Percentiles rank a stretch among this genome's conserved stretches.
phyloP scores from a whole-genome alignment of 345 rosid species.

The Sisymbrium altissimum region DNA sequence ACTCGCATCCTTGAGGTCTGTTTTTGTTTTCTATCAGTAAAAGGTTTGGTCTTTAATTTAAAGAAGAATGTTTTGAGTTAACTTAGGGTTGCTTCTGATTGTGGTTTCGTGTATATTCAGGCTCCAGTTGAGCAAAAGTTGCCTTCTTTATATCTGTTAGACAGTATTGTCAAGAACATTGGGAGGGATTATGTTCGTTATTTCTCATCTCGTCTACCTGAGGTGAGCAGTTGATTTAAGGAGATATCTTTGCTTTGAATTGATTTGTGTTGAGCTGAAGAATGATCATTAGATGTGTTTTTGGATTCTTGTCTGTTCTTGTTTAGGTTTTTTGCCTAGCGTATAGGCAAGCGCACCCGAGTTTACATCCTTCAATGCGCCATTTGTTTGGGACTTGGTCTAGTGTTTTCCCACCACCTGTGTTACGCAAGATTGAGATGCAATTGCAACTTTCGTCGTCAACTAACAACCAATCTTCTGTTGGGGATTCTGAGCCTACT shows the following conservation, averaged over 20 bases:
- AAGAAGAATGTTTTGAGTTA: not conserved
- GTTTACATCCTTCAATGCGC: constrained; percentile 69
- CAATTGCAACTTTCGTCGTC: constrained; percentile 62
- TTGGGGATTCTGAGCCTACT: constrained; percentile 65
- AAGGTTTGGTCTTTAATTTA: not conserved
- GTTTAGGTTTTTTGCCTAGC: constrained; percentile 80
- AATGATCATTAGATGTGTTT: not conserved
- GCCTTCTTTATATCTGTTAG: constrained; percentile 92
- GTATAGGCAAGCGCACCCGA: constrained; percentile 74
- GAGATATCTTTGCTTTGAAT: not conserved
- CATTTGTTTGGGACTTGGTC: constrained; percentile 98
- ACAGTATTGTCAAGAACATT: constrained; percentile 93
- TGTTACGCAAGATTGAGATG: constrained; percentile 65
- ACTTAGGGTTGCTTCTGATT: not conserved
- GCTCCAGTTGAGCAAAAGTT: constrained; percentile 87
- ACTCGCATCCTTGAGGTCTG: constrained; percentile 86
- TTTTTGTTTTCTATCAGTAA: not conserved
- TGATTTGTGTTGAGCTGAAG: constrained; percentile 8
- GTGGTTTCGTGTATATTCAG: constrained; percentile 40
- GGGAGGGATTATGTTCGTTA: constrained; percentile 71
- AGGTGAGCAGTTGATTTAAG: constrained; percentile 56
- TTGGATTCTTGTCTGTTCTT: constrained; percentile 13
- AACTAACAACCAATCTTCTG: constrained; percentile 50
- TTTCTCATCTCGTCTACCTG: constrained; percentile 82
- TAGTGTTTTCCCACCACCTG: constrained; percentile 66